Percentiles rank a stretch among this genome's conserved stretches.
Evolutionary conservation across 78 protist genomes (phyloP).

Genomic region (Dictyostelium capitatum): DNA sequence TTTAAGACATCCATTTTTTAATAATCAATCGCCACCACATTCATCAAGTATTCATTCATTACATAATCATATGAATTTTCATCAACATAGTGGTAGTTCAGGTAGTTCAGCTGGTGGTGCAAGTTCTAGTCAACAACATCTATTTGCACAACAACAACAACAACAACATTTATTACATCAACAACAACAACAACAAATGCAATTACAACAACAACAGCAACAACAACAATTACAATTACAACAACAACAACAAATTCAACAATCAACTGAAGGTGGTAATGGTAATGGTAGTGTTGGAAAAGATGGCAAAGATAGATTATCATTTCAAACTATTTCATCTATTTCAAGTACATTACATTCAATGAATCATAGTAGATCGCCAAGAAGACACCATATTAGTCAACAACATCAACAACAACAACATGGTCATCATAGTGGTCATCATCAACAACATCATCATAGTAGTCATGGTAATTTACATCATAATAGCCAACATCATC

Average conservation of each 20-base stretch:
- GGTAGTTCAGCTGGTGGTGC: not conserved
- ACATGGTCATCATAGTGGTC: not conserved
- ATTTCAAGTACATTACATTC: conserved; percentile 27
- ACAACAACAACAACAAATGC: not conserved
- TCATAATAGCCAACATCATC: not conserved
- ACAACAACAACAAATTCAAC: conserved; percentile 6
- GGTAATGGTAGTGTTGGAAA: not conserved
- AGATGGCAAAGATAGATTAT: not conserved
- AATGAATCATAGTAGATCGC: not conserved
- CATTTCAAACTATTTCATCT: conserved; percentile 25
- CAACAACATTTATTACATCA: not conserved
- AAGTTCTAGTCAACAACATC: not conserved
- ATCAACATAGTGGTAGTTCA: not conserved
- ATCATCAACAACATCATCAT: not conserved
- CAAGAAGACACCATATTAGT: not conserved
- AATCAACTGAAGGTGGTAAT: not conserved
- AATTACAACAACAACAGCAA: not conserved
- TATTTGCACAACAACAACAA: not conserved
- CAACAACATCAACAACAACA: no score
- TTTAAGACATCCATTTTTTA: conserved; percentile 1
- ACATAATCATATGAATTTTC: conserved; percentile 17
- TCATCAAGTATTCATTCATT: not conserved
- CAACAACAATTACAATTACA: not conserved
- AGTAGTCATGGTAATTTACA: not conserved
- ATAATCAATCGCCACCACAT: conserved; percentile 14